Conservation (phyloP, 2,329 filamentous ascomycete species). For the Fusarium poae region DNA sequence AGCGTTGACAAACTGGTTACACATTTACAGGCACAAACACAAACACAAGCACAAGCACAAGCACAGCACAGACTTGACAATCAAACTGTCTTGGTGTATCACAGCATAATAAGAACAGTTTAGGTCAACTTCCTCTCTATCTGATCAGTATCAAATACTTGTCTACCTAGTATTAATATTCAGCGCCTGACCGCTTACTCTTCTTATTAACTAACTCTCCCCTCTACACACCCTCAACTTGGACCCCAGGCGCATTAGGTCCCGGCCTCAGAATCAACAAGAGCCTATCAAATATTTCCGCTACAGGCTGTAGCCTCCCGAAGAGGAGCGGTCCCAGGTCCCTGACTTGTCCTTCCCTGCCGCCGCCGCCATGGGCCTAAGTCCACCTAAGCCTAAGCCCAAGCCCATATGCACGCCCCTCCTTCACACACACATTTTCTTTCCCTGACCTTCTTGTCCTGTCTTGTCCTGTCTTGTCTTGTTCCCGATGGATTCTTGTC, state of each 20-base stretch:
- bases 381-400: not conserved
- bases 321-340: conserved; percentile 26
- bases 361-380: not conserved
- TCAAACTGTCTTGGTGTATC: conserved; percentile 4
- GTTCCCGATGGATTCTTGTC: conserved; percentile 9
- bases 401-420: conserved; percentile 20
- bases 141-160: not conserved
- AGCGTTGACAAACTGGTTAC: conserved; percentile 28
- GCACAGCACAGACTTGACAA: conserved; percentile 13
- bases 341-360: conserved; percentile 12
- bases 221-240: conserved; percentile 21
- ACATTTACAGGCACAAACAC: conserved; percentile 15
- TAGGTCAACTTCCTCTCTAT: not conserved
- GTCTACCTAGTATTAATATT: not conserved
- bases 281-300: conserved; percentile 37
- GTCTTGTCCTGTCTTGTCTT: not conserved
- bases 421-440: conserved; percentile 4
- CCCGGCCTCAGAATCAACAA: conserved; percentile 33
- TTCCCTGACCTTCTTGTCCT: not conserved
- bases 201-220: not conserved
- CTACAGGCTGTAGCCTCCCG: conserved; percentile 32
- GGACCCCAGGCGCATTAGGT: conserved; percentile 37
- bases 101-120: not conserved
- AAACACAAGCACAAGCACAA: conserved; percentile 16
- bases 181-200: conserved; percentile 16